Base-by-base conservation (phyloP, 2,329 filamentous ascomycete genomes). In the Phaeosphaeria sp. region DNA sequence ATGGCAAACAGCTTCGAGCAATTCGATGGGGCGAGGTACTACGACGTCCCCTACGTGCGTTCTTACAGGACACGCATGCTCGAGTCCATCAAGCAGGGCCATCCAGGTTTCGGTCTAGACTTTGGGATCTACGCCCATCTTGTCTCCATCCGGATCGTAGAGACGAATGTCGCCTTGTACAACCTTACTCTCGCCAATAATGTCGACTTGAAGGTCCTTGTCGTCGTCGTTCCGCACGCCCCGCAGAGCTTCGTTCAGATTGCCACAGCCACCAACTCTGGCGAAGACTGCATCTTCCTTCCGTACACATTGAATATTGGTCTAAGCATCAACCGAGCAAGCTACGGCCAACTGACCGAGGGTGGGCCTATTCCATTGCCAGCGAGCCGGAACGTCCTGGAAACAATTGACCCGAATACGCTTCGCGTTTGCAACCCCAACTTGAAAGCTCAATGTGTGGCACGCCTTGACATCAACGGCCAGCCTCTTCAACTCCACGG, bases 261-360 rank as follows among this genome's bases (percentile, higher is more conserved):
- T 8, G 54, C 33, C 6, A 39, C 27, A 13, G 33, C 46, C 13
- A 51, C 44, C 15, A 63, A 63, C 25, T 30, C 13, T 11, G 24
- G 40, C 22, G 2, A 21, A 6, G 36, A 8, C 9, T n/a, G 17
- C 9, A 36, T 36, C 22, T 18, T 42, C 18, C 21, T 61, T 9
- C 36, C 22, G 20, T 61, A 55, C 30, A 15, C 40, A 6, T 20
- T 56, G 2, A 49, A 48, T 20, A 21, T 56, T 7, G 20, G 46
- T 27, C 45, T 52, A 8, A 59, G 59, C 25, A 25, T 59, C 33
- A 62, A 59, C 24, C 50, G 59, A 36, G 59, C 59, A n/a, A 56
- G 53, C 5, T 62, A 59, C 36, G 59, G 59, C 1, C 59, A 61
- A 27, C 40, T 61, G 21, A 61, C 55, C 2, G 59, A 62, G 47